These are phyloP conservation scores for Kodamaea sp. DNA, from an alignment of 1,139 yeast genomes.

Conservation along the genomic window DNA sequence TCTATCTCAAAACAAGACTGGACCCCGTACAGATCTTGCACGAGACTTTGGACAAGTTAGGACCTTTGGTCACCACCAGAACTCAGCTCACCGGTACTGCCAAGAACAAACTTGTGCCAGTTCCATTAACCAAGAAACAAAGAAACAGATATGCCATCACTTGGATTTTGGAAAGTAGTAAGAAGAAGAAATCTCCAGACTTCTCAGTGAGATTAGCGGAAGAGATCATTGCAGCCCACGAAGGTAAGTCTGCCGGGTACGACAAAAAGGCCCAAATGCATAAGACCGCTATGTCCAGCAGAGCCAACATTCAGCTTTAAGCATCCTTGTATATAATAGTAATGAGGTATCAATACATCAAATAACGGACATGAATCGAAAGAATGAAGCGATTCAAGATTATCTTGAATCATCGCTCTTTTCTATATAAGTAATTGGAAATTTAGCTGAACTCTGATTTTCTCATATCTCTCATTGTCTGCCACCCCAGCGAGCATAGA, in stretches of 20 bases:
- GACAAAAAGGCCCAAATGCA: conserved; percentile 85
- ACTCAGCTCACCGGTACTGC: conserved; percentile 86
- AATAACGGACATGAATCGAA: too few species aligned
- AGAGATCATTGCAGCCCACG: conserved; percentile 75
- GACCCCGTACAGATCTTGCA: conserved; percentile 80
- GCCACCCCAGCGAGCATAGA: too few species aligned
- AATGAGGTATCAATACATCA: too few species aligned
- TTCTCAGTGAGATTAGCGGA: conserved; percentile 89
- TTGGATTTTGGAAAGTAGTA: conserved; percentile 88
- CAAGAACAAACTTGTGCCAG: conserved; percentile 77
- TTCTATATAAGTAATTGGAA: too few species aligned
- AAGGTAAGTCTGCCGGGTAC: conserved; percentile 80
- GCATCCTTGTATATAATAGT: conserved; percentile 2
- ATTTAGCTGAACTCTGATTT: too few species aligned
- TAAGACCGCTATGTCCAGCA: conserved; percentile 78
- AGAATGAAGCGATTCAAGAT: too few species aligned
- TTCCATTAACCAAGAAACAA: conserved; percentile 79
- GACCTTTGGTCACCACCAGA: conserved; percentile 81
- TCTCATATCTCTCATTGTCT: too few species aligned
- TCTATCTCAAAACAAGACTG: conserved; percentile 66
- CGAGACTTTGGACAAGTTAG: conserved; percentile 75
- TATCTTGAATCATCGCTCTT: too few species aligned
- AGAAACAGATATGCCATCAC: conserved; percentile 82
- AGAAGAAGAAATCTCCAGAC: conserved; percentile 75
- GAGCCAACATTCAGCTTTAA: conserved; percentile 64